phyloP scores from a whole-genome alignment of 2,329 filamentous ascomycete genomes.

The Grosmannia serpens region DNA sequence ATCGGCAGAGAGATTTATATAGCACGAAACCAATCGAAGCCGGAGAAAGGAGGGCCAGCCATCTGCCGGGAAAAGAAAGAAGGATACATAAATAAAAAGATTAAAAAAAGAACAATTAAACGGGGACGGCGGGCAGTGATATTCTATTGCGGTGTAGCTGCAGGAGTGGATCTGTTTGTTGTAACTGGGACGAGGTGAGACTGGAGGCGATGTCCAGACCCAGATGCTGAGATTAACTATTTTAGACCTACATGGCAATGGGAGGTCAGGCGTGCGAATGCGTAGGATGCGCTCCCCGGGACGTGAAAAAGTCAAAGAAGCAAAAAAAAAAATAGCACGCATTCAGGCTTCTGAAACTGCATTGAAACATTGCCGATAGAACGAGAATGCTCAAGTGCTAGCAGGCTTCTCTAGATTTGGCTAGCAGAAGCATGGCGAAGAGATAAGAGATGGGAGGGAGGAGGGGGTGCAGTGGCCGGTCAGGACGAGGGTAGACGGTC shows the following conservation, averaged over 20 bases:
- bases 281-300: background rate
- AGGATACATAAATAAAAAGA: background rate
- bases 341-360: background rate
- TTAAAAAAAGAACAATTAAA: background rate
- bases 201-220: background rate
- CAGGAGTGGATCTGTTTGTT: background rate
- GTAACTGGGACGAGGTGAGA: background rate
- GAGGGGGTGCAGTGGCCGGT: background rate
- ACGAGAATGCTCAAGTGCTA: background rate
- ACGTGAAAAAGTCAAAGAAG: background rate
- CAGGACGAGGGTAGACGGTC: background rate
- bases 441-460: background rate
- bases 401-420: background rate
- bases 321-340: background rate
- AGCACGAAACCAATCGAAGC: background rate
- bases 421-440: background rate
- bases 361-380: background rate
- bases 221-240: background rate
- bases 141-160: background rate
- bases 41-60: background rate
- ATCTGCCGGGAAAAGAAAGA: background rate
- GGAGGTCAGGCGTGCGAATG: background rate
- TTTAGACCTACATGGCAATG: background rate
- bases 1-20: background rate
- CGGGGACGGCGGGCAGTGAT: background rate